Percentiles rank a stretch among this genome's conserved stretches.
Conservation (phyloP, 805 yeast species). For the Yamadazyma laniorum region DNA sequence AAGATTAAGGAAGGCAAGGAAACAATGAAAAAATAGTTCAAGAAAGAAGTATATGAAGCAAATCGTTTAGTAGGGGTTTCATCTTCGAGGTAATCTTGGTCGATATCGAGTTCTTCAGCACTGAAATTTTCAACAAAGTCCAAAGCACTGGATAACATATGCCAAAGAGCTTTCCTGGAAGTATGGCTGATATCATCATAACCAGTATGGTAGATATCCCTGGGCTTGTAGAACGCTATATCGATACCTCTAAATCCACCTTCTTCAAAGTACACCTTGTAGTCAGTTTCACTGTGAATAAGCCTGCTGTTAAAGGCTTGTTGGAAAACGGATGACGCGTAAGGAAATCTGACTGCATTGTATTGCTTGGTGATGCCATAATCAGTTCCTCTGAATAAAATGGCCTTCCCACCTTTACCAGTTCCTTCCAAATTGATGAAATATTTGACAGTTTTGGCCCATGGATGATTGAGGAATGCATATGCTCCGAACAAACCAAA, state of each 20-base stretch:
- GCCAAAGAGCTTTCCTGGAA: slow-evolving; percentile 71
- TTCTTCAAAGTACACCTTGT: slow-evolving; percentile 59
- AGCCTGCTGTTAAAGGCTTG: slow-evolving; percentile 76
- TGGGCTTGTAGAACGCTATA: slow-evolving; percentile 83
- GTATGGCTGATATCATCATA: slow-evolving; percentile 67
- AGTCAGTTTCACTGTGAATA: slow-evolving; percentile 83
- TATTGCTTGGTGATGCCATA: slow-evolving; percentile 62
- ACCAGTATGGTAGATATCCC: slow-evolving; percentile 79
- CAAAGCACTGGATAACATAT: slow-evolving; percentile 72
- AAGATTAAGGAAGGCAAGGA: slow-evolving; percentile 50
- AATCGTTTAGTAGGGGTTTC: slow-evolving; percentile 17
- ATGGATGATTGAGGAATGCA: slow-evolving; percentile 68
- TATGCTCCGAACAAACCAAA: slow-evolving; percentile 83
- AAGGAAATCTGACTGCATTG: slow-evolving; percentile 60
- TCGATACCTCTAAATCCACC: slow-evolving; percentile 81
- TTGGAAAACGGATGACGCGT: slow-evolving; percentile 77
- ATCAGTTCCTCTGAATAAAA: slow-evolving; percentile 82
- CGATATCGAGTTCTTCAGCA: slow-evolving; percentile 31
- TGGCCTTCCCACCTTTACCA: slow-evolving; percentile 85
- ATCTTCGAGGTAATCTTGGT: slow-evolving; percentile 25
- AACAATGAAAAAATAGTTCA: slow-evolving; percentile 56
- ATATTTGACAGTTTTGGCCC: slow-evolving; percentile 59
- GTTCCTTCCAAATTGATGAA: slow-evolving; percentile 89
- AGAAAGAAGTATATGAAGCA: slow-evolving; percentile 66
- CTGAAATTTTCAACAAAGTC: slow-evolving; percentile 52